Evolutionary conservation across 1,284 basidiomycete species (phyloP).

Genomic region (Takashimella tepidaria): DNA sequence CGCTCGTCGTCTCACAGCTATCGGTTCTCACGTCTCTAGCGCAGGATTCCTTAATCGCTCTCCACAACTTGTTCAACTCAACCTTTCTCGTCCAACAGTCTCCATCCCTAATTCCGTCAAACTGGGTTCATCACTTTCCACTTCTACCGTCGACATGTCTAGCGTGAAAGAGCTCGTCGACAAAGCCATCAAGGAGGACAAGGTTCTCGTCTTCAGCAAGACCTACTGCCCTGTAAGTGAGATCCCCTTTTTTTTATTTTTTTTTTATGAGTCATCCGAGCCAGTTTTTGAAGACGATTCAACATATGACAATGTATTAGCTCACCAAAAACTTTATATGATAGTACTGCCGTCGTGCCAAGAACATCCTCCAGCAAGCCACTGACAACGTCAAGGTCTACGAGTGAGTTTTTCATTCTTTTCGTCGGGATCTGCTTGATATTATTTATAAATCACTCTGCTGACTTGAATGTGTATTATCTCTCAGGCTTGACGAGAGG

Average conservation of each 20-base stretch:
- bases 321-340: too few species aligned
- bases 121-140: conserved; percentile 43
- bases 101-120: conserved; percentile 26
- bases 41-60: background rate
- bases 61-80: background rate
- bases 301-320: too few species aligned
- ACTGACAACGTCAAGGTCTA: conserved; percentile 37
- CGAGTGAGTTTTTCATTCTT: conserved; percentile 25
- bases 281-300: too few species aligned
- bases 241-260: too few species aligned
- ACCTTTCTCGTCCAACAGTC: background rate
- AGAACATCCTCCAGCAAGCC: conserved; percentile 31
- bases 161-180: conserved; percentile 41
- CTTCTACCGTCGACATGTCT: conserved; percentile 25
- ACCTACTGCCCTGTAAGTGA: conserved; percentile 47
- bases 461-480: conserved; percentile 5
- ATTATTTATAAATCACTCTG: background rate
- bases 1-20: conserved; percentile 21
- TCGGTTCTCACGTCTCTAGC: conserved; percentile 17
- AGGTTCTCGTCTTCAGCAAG: conserved; percentile 46
- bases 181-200: conserved; percentile 41
- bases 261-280: too few species aligned
- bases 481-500: conserved; percentile 39
- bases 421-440: background rate
- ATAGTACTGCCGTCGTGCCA: conserved; percentile 44